phyloP scores from a whole-genome alignment of 768 basidiomycete genomes.

The Agrocybe pediades region DNA sequence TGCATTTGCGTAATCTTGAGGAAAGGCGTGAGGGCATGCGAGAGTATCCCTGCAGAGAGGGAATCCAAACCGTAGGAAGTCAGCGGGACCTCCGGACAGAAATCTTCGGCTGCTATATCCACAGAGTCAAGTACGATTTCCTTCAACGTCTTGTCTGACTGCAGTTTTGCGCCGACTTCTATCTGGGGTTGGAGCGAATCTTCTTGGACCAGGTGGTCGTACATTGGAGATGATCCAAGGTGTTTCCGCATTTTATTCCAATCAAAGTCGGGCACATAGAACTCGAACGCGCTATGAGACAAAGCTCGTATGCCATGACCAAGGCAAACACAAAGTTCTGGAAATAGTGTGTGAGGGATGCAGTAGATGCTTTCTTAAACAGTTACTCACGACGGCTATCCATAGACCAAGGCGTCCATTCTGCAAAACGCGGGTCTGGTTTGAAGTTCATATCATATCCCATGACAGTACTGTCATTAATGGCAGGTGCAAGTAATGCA shows the following conservation, averaged over 20 bases:
- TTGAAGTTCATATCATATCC: neutral
- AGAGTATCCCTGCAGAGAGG: neutral
- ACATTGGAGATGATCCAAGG: neutral
- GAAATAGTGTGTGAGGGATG: neutral
- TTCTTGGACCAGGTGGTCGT: slow-evolving; percentile 1
- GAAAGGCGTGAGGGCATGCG: neutral
- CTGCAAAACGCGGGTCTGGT: neutral
- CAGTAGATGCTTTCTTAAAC: neutral
- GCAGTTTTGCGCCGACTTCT: too few species aligned
- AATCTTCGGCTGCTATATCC: neutral
- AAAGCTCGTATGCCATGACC: neutral
- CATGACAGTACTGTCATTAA: neutral
- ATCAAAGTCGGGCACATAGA: neutral
- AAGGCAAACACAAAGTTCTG: neutral
- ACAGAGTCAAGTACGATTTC: neutral
- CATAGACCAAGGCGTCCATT: slow-evolving; percentile 4
- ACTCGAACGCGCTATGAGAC: neutral
- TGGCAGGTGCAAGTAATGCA: neutral
- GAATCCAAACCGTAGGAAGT: slow-evolving; percentile 1
- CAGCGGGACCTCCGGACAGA: neutral
- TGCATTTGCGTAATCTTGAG: slow-evolving; percentile 1
- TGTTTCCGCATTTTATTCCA: neutral
- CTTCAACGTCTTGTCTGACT: too few species aligned
- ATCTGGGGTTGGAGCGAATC: too few species aligned
- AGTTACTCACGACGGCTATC: neutral